Evolutionary conservation across 495 filamentous ascomycete genomes (phyloP).

Genomic region (Aspergillus indologenus): DNA sequence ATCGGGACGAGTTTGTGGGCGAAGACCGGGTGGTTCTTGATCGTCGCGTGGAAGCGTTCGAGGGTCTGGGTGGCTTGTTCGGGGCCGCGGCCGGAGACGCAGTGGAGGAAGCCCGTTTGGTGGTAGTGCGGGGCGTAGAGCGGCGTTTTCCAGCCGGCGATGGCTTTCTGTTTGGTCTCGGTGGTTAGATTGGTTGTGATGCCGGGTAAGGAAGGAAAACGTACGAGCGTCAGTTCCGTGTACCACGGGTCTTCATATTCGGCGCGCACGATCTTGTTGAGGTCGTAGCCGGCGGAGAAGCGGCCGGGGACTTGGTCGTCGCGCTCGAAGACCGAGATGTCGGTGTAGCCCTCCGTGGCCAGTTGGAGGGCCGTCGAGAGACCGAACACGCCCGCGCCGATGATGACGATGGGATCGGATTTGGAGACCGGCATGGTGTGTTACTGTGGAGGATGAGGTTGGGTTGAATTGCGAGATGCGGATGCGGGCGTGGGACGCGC

Average conservation of each 20-base stretch:
- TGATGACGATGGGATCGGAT: constrained; percentile 30
- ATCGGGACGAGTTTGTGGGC: constrained; percentile 35
- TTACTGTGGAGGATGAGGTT: background rate
- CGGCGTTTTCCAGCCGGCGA: constrained; percentile 49
- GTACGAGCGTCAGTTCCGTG: constrained; percentile 45
- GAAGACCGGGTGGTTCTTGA: constrained; percentile 34
- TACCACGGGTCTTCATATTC: constrained; percentile 58
- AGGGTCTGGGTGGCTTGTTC: constrained; percentile 47
- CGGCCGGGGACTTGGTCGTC: constrained; percentile 37
- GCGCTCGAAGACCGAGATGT: constrained; percentile 46
- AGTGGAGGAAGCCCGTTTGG: constrained; percentile 53
- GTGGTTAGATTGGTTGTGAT: background rate
- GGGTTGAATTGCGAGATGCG: background rate
- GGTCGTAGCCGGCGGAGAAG: constrained; percentile 48
- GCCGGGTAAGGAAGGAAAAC: constrained; percentile 8
- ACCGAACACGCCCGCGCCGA: constrained; percentile 49
- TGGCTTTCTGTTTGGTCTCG: constrained; percentile 40
- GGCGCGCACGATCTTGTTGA: constrained; percentile 56
- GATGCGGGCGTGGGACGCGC: background rate
- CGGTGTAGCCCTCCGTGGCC: constrained; percentile 36
- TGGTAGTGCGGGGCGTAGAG: constrained; percentile 53
- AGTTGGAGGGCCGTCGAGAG: constrained; percentile 51
- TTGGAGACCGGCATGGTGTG: constrained; percentile 10
- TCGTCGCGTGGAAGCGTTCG: constrained; percentile 42
- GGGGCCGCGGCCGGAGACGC: constrained; percentile 44